Evolutionary conservation across 1,284 basidiomycete genomes (phyloP), one percentile per base, ranked within the genome.

Genomic region (Polyporus tsugae): DNA sequence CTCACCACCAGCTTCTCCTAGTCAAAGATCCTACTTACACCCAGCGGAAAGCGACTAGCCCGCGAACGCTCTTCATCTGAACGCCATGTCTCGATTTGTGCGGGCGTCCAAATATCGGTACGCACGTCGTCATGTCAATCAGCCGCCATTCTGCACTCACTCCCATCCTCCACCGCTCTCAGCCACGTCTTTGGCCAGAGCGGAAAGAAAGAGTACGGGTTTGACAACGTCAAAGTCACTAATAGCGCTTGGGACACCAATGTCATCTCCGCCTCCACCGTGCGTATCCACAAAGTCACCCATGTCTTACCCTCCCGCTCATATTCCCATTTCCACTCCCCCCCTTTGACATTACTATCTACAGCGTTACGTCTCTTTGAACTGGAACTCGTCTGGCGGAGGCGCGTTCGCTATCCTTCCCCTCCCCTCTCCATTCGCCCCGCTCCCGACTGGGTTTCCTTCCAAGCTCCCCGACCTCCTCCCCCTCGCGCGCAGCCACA

Each of bases 221-320:
- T 95, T 75, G 97, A 99, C 80, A 98, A 98, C 77, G 88, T 97
- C 76, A 98, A 98, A 81, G 86, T 95, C 42, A 92, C 93, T 62
- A 91, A 89, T 78, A 94, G 89, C 73, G 96, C 97, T 19, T 99
- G 96, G 96, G 97, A 99, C 81, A 99, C 97, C 59, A 98, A 99
- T 80, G 84, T 99, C 72, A 85, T 98, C 74, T 87, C 94, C 71
- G 94, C 94, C n/a, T 95, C 94, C 71, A 91, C 86, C 58, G 93
- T 94, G 78, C 78, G 89, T 82, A 44, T 67, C 38, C 58, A 7
- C 5, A 3, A n/a, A 4, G 41, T n/a, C 22, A 17, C 19, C 9
- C 35, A 10, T 36, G 17, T 41, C 49, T 41, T 59, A 19, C 41
- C 39, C 11, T 46, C 42, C 65, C 66, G 72, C 46, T 70, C 64